Conservation (phyloP, 768 basidiomycete species). For the Suillus subalutaceus region DNA sequence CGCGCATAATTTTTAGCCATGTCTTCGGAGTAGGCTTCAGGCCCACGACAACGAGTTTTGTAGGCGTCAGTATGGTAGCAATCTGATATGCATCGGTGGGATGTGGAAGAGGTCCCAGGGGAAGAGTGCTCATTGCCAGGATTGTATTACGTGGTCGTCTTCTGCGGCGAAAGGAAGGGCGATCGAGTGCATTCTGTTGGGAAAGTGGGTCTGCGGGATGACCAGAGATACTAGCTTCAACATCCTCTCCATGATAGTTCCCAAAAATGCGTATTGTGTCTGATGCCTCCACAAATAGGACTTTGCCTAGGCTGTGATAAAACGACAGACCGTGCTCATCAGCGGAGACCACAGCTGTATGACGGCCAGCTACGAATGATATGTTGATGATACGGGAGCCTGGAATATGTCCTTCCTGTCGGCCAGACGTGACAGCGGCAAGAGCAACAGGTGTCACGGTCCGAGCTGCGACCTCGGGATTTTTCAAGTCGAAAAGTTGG, state of each 20-base stretch:
- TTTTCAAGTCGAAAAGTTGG: slow-evolving; percentile 80
- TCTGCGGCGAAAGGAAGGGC: slow-evolving; percentile 37
- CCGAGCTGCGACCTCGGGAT: slow-evolving; percentile 68
- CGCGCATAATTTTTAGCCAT: slow-evolving; percentile 79
- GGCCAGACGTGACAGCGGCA: slow-evolving; percentile 67
- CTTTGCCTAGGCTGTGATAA: slow-evolving; percentile 92
- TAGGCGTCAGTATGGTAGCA: slow-evolving; percentile 84
- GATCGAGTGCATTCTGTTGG: slow-evolving; percentile 24
- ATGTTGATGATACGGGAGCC: slow-evolving; percentile 81
- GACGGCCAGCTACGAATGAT: slow-evolving; percentile 87
- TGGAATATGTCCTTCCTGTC: slow-evolving; percentile 83
- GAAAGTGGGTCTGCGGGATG: slow-evolving; percentile 10
- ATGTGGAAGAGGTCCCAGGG: slow-evolving; percentile 74
- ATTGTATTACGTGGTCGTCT: slow-evolving; percentile 65
- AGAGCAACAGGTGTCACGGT: slow-evolving; percentile 71
- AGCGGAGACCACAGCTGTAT: slow-evolving; percentile 89
- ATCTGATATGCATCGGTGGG: slow-evolving; percentile 79
- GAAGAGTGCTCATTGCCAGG: slow-evolving; percentile 79
- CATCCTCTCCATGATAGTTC: slow-evolving; percentile 70
- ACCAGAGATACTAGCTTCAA: slow-evolving; percentile 12
- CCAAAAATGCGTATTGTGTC: slow-evolving; percentile 94
- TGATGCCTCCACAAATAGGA: slow-evolving; percentile 92
- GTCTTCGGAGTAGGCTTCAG: slow-evolving; percentile 91
- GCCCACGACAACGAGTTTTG: slow-evolving; percentile 92
- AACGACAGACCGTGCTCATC: slow-evolving; percentile 93